Evolutionary conservation across 176 grass and related monocot genomes (phyloP), one percentile per base, ranked within the genome.

Genomic region (Zoysia japonica): DNA sequence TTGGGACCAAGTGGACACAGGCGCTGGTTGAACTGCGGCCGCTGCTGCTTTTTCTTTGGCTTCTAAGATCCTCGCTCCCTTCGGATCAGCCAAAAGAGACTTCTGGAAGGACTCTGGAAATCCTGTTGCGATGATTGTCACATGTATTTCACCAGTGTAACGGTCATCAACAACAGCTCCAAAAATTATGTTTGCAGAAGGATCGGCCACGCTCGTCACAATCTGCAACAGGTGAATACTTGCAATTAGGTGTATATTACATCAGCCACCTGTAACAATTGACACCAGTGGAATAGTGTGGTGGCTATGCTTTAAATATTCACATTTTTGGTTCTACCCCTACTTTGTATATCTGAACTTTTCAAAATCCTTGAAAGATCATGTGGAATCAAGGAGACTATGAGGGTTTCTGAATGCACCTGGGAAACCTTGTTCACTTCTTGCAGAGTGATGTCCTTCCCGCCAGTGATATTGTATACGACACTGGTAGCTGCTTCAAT

Each of bases 161-260:
- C 85, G 87, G 14, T 97, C 94, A 19, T 94, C 94, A 14, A 97
- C 94, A 44, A 97, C 94, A 1, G 94, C 94, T 5, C 91, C 94
- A 38, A 97, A 97, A 54, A 97, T 94, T 86, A 97, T 97, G 55
- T 97, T 97, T 5, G 94, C 91, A 3, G 94, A 97, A 51, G 94
- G 94, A 40, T 97, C 94, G 0, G 94, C 94, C 12, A 97, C 76
- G 74, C 94, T 94, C 71, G 94, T 97, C 55, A 97, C 94, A 20
- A 94, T 93, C 91, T 97, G 87, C 59, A 79, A 48, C 82, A 75
- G 0, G 72, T 36, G 16, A 60, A 46, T 7, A 46, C 45, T 46
- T 7, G 45, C 45, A 46, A 7, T 46, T 7, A 46, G 45, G 45
- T 28, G 28, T 28, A 28, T 28, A 28, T 28, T 28, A 28, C 28